Conservation (phyloP, 2,329 filamentous ascomycete genomes). For the Tricladium varicosporioides region DNA sequence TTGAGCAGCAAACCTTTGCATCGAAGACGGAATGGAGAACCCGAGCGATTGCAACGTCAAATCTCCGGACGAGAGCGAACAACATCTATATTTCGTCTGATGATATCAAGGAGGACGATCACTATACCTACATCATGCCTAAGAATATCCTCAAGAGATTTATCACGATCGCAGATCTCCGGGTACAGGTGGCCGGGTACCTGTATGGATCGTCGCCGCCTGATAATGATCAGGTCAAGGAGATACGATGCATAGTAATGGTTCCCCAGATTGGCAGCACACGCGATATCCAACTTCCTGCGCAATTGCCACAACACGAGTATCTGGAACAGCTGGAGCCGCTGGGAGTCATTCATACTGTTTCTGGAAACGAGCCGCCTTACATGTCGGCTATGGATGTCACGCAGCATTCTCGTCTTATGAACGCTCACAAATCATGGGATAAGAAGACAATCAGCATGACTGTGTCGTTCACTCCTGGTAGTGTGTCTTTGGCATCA, state of each 20-base stretch:
- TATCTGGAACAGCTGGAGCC: constrained; percentile 85
- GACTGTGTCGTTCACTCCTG: constrained; percentile 93
- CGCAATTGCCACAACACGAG: constrained; percentile 88
- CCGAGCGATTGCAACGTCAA: constrained; percentile 92
- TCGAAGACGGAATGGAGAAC: constrained; percentile 99
- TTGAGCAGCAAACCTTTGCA: constrained; percentile 95
- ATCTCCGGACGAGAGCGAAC: constrained; percentile 88
- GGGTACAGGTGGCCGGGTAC: constrained; percentile 94
- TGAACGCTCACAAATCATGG: constrained; percentile 78
- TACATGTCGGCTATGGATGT: constrained; percentile 97
- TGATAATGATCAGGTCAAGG: constrained; percentile 96
- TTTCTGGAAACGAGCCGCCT: constrained; percentile 88
- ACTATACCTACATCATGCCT: constrained; percentile 95
- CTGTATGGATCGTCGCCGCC: constrained; percentile 89
- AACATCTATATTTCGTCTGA: constrained; percentile 99
- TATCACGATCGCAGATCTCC: constrained; percentile 93
- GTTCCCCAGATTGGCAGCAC: constrained; percentile 94
- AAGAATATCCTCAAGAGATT: constrained; percentile 99
- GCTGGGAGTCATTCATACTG: constrained; percentile 91
- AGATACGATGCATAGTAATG: constrained; percentile 95
- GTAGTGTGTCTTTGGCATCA: constrained; percentile 89
- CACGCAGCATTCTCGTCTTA: constrained; percentile 87
- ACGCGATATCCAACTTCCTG: constrained; percentile 85
- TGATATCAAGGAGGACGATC: constrained; percentile 83
- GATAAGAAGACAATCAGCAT: constrained; percentile 90